phyloP scores from a whole-genome alignment of 23 red algal genomes.

The Agarophyton chilense region DNA sequence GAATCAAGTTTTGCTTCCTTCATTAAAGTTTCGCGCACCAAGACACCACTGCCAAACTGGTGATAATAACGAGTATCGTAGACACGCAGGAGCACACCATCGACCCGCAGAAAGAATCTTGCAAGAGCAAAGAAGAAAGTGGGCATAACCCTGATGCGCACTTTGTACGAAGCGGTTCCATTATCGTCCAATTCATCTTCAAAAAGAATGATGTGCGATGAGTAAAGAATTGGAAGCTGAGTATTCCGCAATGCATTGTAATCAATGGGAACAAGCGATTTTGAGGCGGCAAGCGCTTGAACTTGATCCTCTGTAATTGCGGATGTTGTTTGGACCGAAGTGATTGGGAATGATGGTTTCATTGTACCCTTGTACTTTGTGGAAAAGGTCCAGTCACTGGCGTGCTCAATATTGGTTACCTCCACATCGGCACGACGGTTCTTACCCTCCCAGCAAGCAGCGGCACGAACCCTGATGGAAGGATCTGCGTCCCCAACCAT shows the following conservation, averaged over 20 bases:
- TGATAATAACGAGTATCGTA: conserved; percentile 93
- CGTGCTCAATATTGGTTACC: conserved; percentile 31
- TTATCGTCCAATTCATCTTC: conserved; percentile 99
- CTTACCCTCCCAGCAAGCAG: conserved; percentile 49
- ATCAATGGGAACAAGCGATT: conserved; percentile 55
- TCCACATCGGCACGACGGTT: conserved; percentile 29
- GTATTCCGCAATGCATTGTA: conserved; percentile 59
- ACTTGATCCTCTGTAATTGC: neutral
- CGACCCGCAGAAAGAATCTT: conserved; percentile 90
- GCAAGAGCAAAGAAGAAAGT: conserved; percentile 83
- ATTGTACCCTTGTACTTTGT: conserved; percentile 72
- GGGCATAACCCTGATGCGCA: conserved; percentile 85
- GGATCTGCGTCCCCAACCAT: conserved; percentile 70
- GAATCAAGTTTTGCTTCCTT: conserved; percentile 54
- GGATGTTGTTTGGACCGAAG: neutral
- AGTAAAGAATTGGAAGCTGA: conserved; percentile 77
- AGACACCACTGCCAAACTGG: conserved; percentile 44
- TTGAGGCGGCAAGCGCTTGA: neutral
- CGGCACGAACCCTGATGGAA: conserved; percentile 55
- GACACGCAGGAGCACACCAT: conserved; percentile 80
- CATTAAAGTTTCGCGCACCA: conserved; percentile 64
- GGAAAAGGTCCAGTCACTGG: conserved; percentile 86
- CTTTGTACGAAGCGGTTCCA: conserved; percentile 74
- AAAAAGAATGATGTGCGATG: conserved; percentile 77
- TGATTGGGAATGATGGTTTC: neutral